Percentiles rank a stretch among this genome's conserved stretches.
Evolutionary conservation across 345 rosid genomes (phyloP).

Genomic region (Corchorus olitorius): DNA sequence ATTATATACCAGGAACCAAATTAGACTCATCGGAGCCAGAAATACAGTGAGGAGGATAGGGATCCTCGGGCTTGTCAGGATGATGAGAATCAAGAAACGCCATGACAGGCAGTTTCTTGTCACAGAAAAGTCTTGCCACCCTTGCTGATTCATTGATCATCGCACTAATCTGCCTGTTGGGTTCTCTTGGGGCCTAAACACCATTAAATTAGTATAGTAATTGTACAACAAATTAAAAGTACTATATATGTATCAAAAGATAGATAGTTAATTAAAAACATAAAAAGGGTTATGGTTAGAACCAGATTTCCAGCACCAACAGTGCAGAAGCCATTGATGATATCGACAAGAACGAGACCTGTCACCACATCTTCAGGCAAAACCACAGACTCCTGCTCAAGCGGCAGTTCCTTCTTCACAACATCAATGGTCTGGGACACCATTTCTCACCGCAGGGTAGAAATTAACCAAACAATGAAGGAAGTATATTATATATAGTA

Average conservation of each 20-base stretch:
- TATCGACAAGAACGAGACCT: slow-evolving; percentile 81
- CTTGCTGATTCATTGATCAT: slow-evolving; percentile 73
- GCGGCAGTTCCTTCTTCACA: slow-evolving; percentile 68
- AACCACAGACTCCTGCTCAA: slow-evolving; percentile 49
- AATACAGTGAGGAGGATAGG: slow-evolving; percentile 90
- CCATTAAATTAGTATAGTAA: background rate
- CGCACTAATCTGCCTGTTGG: slow-evolving; percentile 58
- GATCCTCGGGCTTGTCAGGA: slow-evolving; percentile 81
- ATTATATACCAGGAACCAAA: slow-evolving; percentile 70
- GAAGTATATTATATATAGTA: background rate
- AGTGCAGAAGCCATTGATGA: slow-evolving; percentile 89
- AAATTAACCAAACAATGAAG: background rate
- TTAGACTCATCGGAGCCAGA: slow-evolving; percentile 76
- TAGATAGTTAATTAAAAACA: background rate
- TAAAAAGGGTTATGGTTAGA: background rate
- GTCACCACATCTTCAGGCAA: slow-evolving; percentile 52
- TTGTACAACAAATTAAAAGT: background rate
- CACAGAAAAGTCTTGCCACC: slow-evolving; percentile 64
- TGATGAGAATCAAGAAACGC: slow-evolving; percentile 86
- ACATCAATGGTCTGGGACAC: slow-evolving; percentile 38
- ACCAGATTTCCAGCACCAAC: slow-evolving; percentile 91
- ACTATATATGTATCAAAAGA: background rate
- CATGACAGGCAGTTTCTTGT: slow-evolving; percentile 77
- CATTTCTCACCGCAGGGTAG: slow-evolving; percentile 21
- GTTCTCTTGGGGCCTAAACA: slow-evolving; percentile 68